Conservation (phyloP, 129 eudicot species). For the Scalesia atractyloides region DNA sequence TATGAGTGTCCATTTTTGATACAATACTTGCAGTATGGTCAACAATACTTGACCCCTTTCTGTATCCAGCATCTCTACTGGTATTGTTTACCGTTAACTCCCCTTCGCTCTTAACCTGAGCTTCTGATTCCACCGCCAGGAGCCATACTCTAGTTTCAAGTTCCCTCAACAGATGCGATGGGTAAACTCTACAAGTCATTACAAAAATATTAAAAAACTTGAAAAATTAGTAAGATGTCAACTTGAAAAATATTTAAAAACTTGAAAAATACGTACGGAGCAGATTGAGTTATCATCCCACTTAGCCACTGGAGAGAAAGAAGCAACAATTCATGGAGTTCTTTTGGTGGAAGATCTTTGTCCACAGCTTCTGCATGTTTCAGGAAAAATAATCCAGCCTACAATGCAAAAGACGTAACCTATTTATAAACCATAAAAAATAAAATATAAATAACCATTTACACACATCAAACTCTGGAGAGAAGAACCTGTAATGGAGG, state of each 20-base stretch:
- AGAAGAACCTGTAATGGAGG: constrained; percentile 82
- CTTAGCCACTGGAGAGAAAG: constrained; percentile 96
- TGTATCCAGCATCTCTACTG: constrained; percentile 47
- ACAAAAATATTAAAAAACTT: neutral
- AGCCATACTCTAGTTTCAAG: constrained; percentile 99
- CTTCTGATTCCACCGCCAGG: constrained; percentile 95
- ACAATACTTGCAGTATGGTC: constrained; percentile 79
- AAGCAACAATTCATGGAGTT: constrained; percentile 83
- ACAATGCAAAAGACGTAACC: constrained; percentile 31
- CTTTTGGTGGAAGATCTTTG: constrained; percentile 89
- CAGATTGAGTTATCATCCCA: constrained; percentile 83
- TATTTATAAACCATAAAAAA: neutral
- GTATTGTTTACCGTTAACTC: constrained; percentile 46
- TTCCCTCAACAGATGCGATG: constrained; percentile 85
- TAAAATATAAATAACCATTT: neutral
- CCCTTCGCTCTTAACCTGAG: constrained; percentile 77
- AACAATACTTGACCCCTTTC: constrained; percentile 62
- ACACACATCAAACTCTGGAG: constrained; percentile 1
- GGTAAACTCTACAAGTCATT: constrained; percentile 55
- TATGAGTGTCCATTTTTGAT: constrained; percentile 85
- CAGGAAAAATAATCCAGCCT: constrained; percentile 91
- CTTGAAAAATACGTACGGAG: constrained; percentile 57
- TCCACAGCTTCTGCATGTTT: constrained; percentile 96
- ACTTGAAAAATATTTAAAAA: neutral
- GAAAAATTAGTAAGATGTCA: neutral